Evolutionary conservation across 768 basidiomycete genomes (phyloP).

Genomic region (Trametes punicea): DNA sequence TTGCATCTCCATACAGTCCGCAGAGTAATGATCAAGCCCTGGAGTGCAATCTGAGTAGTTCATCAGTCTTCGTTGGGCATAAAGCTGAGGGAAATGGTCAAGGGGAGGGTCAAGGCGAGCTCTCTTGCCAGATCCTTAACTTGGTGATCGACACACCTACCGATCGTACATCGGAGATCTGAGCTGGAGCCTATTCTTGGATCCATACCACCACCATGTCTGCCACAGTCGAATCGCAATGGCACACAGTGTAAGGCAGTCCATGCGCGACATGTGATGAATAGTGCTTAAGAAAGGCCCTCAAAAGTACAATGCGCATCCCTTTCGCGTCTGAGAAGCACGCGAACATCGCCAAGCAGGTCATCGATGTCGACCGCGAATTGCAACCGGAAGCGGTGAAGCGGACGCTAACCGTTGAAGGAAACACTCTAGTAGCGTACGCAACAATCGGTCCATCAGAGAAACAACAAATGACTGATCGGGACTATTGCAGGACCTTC

Average conservation of each 20-base stretch:
- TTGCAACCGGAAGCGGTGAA: conserved; percentile 79
- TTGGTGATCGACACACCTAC: background rate
- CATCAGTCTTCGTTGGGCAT: no score
- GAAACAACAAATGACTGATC: background rate
- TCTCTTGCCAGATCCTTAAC: background rate
- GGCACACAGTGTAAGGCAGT: conserved; percentile 54
- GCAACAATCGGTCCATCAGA: conserved; percentile 29
- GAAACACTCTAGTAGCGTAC: conserved; percentile 71
- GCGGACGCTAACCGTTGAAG: conserved; percentile 64
- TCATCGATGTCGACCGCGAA: conserved; percentile 84
- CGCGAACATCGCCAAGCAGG: conserved; percentile 76
- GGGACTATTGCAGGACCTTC: conserved; percentile 50
- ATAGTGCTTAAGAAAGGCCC: background rate
- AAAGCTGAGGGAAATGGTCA: no score
- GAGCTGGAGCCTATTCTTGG: background rate
- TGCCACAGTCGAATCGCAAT: conserved; percentile 28
- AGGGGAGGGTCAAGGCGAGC: no score
- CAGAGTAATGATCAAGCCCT: no score
- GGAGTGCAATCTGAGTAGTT: no score
- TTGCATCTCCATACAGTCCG: no score
- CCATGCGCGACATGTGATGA: background rate
- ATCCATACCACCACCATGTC: conserved; percentile 24
- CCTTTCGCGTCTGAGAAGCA: conserved; percentile 75
- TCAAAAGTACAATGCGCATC: conserved; percentile 61
- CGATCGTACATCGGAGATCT: background rate